Base-by-base conservation (phyloP, 306 rosid species). In the Cucurbita argyrosperma region DNA sequence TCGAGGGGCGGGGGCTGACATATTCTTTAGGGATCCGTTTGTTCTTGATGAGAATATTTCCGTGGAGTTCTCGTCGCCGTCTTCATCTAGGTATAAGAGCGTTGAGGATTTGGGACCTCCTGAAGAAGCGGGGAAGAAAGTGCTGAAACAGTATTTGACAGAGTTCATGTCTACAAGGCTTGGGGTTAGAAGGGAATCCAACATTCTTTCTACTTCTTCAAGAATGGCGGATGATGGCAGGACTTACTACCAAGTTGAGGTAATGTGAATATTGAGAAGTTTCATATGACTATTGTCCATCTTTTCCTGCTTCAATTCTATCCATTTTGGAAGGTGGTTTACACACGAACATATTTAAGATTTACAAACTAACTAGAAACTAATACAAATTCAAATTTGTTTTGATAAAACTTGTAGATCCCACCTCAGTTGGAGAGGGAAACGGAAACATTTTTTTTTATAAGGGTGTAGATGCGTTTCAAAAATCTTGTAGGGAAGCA, bases 131-230 rank as follows among this genome's bases (percentile, higher is more conserved):
- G 97, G 91, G 72, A 79, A 88, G 86, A 87, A 80, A 74, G 97
- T 89, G 6, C 92, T 94, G 49, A 80, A 72, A 84, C 97, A 91
- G 80, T 89, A 88, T 60, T 83, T 94, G 61, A 94, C 95, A 7
- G 97, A 94, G 90, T 90, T 90, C 79, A 90, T 90, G 97, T 90
- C 95, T 14, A 90, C 97, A 4, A 84, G 92, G 74, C 92, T 94
- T 1, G 99, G 99, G 0, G 97, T 94, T 21, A 84, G 82, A 75
- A 94, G 96, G 0, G 95, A 94, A 81, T 88, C 96, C 1, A 90
- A 84, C 30, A 45, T 94, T 82, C 95, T 91, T 15, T 76, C 85
- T 58, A 87, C 96, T 2, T 82, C 96, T 84, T 80, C 87, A 12
- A 88, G 82, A 76, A 72, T 87, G 77, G 95, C 97, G 30, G 95